A percentile compares a stretch with the other conserved stretches of the same genome.
These are phyloP conservation scores for Fusarium guadeloupense DNA, from an alignment of 2,329 filamentous ascomycete species.

Conservation along the genomic window DNA sequence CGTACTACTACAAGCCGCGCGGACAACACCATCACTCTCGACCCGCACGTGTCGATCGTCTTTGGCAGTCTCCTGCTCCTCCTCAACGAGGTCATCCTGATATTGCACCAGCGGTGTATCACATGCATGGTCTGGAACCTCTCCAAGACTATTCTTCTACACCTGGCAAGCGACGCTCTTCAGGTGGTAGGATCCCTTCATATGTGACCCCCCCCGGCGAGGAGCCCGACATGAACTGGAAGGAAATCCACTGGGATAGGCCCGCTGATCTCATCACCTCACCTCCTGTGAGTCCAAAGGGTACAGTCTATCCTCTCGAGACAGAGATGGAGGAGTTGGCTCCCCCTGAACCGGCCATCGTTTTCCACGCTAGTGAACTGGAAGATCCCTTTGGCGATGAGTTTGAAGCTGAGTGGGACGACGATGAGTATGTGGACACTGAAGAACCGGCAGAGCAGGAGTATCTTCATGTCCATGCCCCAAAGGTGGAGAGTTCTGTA, in stretches of 20 bases:
- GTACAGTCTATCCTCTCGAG: background rate
- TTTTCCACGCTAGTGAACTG: background rate
- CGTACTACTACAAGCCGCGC: background rate
- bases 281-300: background rate
- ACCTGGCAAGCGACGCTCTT: background rate
- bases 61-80: background rate
- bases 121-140: background rate
- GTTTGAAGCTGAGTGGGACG: background rate
- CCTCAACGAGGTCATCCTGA: background rate
- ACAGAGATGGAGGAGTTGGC: background rate
- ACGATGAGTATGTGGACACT: background rate
- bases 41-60: background rate
- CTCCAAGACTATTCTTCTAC: background rate
- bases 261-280: background rate
- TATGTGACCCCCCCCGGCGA: background rate
- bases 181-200: background rate
- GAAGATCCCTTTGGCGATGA: background rate
- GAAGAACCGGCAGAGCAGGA: background rate
- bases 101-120: background rate
- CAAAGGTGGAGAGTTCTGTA: background rate
- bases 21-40: too few relatives aligned
- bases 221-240: slow-evolving; percentile 3
- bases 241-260: background rate
- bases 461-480: background rate
- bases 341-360: background rate